Evolutionary conservation across 163 green algal species (phyloP).

Genomic region (Prototheca wickerhamii): DNA sequence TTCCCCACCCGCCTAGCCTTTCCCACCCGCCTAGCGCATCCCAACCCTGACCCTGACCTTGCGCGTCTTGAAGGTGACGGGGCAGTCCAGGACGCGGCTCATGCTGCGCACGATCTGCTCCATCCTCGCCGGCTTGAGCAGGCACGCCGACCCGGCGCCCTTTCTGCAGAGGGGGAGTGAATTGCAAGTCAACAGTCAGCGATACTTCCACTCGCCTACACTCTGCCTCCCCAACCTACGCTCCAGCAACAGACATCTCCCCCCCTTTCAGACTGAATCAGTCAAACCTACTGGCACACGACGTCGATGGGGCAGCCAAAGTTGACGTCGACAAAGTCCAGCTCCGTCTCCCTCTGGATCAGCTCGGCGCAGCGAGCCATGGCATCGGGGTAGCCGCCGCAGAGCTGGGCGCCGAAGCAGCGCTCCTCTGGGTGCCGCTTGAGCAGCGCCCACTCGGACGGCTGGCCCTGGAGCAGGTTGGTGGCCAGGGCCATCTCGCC

Average conservation of each 20-base stretch:
- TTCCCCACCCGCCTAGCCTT: background rate
- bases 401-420: slow-evolving; percentile 91
- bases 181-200: too few species aligned
- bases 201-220: too few species aligned
- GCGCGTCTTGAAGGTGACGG: slow-evolving; percentile 86
- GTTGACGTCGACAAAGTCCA: slow-evolving; percentile 93
- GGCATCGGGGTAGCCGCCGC: slow-evolving; percentile 73
- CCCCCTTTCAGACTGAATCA: slow-evolving; percentile 2
- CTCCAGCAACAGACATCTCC: too few species aligned
- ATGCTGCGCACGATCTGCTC: slow-evolving; percentile 57
- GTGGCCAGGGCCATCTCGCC: slow-evolving; percentile 92
- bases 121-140: slow-evolving; percentile 59
- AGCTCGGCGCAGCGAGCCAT: slow-evolving; percentile 63
- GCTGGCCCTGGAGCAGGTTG: slow-evolving; percentile 85
- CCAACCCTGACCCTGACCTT: slow-evolving; percentile 14
- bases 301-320: slow-evolving; percentile 79
- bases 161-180: slow-evolving; percentile 38
- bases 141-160: slow-evolving; percentile 64
- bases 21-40: background rate
- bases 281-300: slow-evolving; percentile 26
- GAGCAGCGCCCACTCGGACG: slow-evolving; percentile 94
- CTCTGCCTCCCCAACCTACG: background rate
- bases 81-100: slow-evolving; percentile 36
- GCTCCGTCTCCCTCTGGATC: slow-evolving; percentile 33
- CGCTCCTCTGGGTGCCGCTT: slow-evolving; percentile 88